These are phyloP conservation scores for Candida morakotiae DNA, from an alignment of 805 yeast genomes.

Conservation along the genomic window DNA sequence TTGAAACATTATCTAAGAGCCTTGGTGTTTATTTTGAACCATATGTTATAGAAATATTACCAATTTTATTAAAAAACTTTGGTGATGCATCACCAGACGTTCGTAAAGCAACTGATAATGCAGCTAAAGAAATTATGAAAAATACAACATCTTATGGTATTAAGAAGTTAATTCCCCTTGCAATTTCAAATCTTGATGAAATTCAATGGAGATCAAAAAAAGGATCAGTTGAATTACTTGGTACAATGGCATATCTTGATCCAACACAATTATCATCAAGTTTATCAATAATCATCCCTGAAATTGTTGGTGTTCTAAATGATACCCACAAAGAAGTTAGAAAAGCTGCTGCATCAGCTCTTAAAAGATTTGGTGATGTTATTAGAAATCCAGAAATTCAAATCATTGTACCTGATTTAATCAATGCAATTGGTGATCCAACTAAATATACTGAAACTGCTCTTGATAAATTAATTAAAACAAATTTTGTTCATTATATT, in stretches of 20 bases:
- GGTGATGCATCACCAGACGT: slow-evolving; percentile 88
- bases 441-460: slow-evolving; percentile 86
- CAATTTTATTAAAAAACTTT: slow-evolving; percentile 70
- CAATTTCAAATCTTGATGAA: slow-evolving; percentile 80
- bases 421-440: slow-evolving; percentile 95
- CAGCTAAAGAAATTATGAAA: slow-evolving; percentile 86
- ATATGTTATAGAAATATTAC: slow-evolving; percentile 83
- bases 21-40: slow-evolving; percentile 87
- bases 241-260: slow-evolving; percentile 96
- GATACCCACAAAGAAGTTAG: slow-evolving; percentile 97
- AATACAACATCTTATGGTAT: slow-evolving; percentile 91
- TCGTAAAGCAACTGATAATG: slow-evolving; percentile 81
- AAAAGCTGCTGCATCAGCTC: slow-evolving; percentile 85
- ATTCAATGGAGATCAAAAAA: slow-evolving; percentile 94
- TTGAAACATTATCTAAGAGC: slow-evolving; percentile 77
- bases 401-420: slow-evolving; percentile 76
- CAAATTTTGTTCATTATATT: slow-evolving; percentile 94
- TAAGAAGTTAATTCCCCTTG: slow-evolving; percentile 84
- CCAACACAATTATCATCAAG: slow-evolving; percentile 92
- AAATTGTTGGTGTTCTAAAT: slow-evolving; percentile 89
- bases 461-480: slow-evolving; percentile 75
- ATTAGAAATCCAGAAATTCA: slow-evolving; percentile 97
- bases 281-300: slow-evolving; percentile 87
- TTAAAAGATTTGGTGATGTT: slow-evolving; percentile 93
- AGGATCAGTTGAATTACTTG: slow-evolving; percentile 93